Evolutionary conservation across 2,329 filamentous ascomycete genomes (phyloP).

Genomic region (Trichoderma breve): DNA sequence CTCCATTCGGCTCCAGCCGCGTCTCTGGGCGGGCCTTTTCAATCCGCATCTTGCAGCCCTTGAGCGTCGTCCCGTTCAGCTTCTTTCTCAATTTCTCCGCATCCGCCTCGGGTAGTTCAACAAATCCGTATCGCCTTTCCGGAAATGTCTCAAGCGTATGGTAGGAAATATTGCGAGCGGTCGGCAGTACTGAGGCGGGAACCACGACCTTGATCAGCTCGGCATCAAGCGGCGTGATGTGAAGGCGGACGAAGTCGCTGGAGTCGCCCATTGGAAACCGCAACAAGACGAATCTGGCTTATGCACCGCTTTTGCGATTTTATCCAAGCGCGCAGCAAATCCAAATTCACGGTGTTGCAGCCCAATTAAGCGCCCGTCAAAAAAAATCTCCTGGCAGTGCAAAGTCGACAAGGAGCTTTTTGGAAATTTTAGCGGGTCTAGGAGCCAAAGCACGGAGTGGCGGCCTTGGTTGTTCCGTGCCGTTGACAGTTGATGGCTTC

Average conservation of each 20-base stretch:
- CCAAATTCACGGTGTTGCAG: not conserved
- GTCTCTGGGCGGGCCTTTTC: slow-evolving; percentile 70
- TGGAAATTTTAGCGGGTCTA: slow-evolving; percentile 20
- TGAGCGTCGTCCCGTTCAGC: slow-evolving; percentile 80
- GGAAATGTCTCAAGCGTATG: slow-evolving; percentile 84
- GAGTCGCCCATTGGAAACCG: slow-evolving; percentile 17
- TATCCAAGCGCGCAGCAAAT: not conserved
- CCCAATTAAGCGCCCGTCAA: slow-evolving; percentile 15
- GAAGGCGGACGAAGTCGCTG: slow-evolving; percentile 51
- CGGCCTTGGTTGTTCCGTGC: slow-evolving; percentile 12
- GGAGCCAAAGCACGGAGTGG: not conserved
- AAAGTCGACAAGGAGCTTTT: slow-evolving; percentile 17
- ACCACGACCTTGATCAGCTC: slow-evolving; percentile 71
- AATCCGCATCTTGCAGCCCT: slow-evolving; percentile 79
- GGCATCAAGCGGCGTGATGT: slow-evolving; percentile 83
- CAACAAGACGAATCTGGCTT: not conserved
- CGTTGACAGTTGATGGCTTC: not conserved
- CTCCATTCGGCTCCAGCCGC: slow-evolving; percentile 35
- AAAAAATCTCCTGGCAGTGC: not conserved
- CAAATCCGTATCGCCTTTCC: slow-evolving; percentile 84
- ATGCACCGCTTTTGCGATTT: not conserved
- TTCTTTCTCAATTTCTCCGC: slow-evolving; percentile 91
- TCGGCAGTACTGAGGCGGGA: slow-evolving; percentile 61
- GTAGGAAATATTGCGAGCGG: slow-evolving; percentile 80
- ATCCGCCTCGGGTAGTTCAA: slow-evolving; percentile 76